These are phyloP conservation scores for Colletotrichum gigasporum DNA, from an alignment of 2,329 filamentous ascomycete genomes.

Conservation along the genomic window DNA sequence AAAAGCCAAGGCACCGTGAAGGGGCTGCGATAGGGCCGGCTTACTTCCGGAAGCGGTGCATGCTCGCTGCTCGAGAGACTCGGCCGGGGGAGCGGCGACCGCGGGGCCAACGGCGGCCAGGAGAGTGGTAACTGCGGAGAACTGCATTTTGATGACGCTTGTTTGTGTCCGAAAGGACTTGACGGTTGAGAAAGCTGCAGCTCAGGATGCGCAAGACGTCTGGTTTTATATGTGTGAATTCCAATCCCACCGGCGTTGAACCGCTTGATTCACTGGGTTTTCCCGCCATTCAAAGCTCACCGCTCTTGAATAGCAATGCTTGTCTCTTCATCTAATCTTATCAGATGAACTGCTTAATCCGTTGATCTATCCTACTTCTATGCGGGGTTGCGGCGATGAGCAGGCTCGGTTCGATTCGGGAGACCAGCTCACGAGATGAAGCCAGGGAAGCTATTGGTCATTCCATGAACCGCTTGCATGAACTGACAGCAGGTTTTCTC, in stretches of 20 bases:
- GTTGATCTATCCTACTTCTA: neutral
- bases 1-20: no score
- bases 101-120: conserved; percentile 56
- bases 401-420: no score
- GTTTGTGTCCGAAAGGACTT: no score
- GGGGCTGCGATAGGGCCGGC: no score
- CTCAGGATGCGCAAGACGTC: neutral
- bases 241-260: neutral
- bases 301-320: neutral
- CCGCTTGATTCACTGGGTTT: neutral
- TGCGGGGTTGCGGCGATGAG: neutral
- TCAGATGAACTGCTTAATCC: neutral
- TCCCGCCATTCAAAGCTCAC: neutral
- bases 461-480: no score
- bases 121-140: conserved; percentile 56
- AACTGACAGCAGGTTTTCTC: neutral
- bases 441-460: no score
- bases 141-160: conserved; percentile 45
- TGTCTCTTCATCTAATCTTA: neutral
- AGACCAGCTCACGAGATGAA: no score
- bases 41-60: neutral
- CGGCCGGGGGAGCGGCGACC: neutral
- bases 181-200: neutral
- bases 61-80: neutral
- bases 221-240: neutral